Percentiles rank a stretch among this genome's conserved stretches.
phyloP scores from a whole-genome alignment of 805 yeast species.

The Schizosaccharomyces osmophilus region DNA sequence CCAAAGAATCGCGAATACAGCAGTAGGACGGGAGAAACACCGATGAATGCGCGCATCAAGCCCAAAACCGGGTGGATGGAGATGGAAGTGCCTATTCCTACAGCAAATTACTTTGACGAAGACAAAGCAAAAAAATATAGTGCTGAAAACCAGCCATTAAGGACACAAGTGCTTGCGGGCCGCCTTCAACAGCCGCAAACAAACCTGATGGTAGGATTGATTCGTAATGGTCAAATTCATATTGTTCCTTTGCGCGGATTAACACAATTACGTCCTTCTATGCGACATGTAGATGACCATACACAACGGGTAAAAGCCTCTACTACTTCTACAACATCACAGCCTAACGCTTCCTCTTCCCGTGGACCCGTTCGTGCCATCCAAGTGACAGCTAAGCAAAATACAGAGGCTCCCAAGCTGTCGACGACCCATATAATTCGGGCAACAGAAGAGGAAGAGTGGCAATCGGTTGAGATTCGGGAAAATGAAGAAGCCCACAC shows the following conservation, averaged over 20 bases:
- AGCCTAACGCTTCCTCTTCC: background rate
- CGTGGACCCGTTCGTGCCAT: background rate
- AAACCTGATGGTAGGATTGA: conserved; percentile 1
- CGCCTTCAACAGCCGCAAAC: background rate
- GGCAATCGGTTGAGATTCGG: background rate
- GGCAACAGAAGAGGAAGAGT: background rate
- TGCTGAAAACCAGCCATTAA: background rate
- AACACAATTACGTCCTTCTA: background rate
- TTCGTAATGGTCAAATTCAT: background rate
- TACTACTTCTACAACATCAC: background rate
- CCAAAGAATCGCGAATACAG: background rate
- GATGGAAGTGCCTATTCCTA: background rate
- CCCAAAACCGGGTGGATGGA: conserved; percentile 2
- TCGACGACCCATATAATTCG: background rate
- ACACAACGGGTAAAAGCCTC: background rate
- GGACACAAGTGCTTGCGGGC: background rate
- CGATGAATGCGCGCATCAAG: conserved; percentile 1
- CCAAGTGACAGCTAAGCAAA: background rate
- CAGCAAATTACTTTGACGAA: background rate
- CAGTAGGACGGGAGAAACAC: background rate
- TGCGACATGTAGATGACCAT: background rate
- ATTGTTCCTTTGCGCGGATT: background rate
- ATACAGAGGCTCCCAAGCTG: background rate
- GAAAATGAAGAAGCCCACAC: background rate
- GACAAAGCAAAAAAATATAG: background rate